Conservation (phyloP, 148 eudicot genomes). For the Cornus florida region DNA sequence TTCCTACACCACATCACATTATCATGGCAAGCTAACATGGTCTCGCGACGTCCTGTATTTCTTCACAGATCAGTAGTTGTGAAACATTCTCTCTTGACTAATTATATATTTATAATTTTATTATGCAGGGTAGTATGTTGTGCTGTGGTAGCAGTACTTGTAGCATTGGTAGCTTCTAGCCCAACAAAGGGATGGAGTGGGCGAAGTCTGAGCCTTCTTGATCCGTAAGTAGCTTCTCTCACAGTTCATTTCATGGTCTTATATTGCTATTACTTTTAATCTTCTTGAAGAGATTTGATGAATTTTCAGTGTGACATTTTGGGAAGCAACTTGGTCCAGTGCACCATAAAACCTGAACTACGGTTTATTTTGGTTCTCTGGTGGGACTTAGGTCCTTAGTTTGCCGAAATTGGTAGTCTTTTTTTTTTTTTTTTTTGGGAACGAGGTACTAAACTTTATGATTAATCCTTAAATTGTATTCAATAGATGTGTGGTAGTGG, state of each 20-base stretch:
- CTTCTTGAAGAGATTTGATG: background rate
- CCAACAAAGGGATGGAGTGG: conserved; percentile 99
- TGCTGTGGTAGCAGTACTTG: conserved; percentile 74
- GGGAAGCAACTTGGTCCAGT: background rate
- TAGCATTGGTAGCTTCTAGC: conserved; percentile 92
- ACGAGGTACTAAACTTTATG: no score
- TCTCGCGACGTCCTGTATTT: background rate
- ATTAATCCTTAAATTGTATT: background rate
- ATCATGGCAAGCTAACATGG: background rate
- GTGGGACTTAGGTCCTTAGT: background rate
- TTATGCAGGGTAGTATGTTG: conserved; percentile 70
- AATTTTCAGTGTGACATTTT: background rate
- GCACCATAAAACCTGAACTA: background rate
- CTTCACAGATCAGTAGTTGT: background rate
- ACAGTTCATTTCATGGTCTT: background rate
- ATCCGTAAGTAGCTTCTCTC: conserved; percentile 66
- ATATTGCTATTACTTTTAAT: background rate
- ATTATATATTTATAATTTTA: conserved; percentile 3
- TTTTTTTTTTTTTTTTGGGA: no score
- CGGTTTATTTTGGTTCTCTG: background rate
- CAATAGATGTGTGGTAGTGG: background rate
- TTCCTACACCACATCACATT: background rate
- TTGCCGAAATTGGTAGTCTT: no score
- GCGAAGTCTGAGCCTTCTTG: conserved; percentile 92
- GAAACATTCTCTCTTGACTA: conserved; percentile 16